Conservation (phyloP, 257 asterid genomes). For the Asclepias syriaca region DNA sequence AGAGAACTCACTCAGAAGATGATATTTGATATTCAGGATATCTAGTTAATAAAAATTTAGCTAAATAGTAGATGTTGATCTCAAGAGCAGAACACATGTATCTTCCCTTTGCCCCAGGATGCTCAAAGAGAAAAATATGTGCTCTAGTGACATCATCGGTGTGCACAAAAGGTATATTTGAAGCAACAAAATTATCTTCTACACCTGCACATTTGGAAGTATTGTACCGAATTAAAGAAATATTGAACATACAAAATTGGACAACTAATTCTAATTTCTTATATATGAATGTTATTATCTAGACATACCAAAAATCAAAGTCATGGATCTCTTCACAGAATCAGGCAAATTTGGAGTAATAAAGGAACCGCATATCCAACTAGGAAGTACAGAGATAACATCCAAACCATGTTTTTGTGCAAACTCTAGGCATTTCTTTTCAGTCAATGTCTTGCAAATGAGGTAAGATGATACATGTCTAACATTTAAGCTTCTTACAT, state of each 20-base stretch:
- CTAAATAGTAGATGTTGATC: not conserved
- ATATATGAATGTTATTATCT: no score
- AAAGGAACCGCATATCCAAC: conserved; percentile 59
- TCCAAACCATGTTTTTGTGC: conserved; percentile 53
- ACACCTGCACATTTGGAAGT: no score
- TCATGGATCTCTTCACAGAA: conserved; percentile 28
- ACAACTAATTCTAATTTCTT: no score
- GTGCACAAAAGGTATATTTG: no score
- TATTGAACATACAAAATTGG: no score
- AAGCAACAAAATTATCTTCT: no score
- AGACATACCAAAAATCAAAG: conserved; percentile 36
- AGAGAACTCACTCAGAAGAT: conserved; percentile 6
- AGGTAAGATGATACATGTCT: not conserved
- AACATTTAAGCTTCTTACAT: conserved; percentile 10
- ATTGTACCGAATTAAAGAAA: no score
- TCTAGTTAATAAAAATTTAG: not conserved
- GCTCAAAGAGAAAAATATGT: no score
- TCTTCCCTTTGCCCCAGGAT: no score
- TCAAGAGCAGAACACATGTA: no score
- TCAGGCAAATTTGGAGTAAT: conserved; percentile 42
- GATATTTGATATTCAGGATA: not conserved
- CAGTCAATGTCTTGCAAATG: conserved; percentile 48
- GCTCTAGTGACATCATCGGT: no score
- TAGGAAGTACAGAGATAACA: conserved; percentile 41
- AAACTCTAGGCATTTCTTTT: conserved; percentile 41